Percentiles rank a stretch among this genome's conserved stretches.
Evolutionary conservation across 2,329 filamentous ascomycete species (phyloP).

Genomic region (Fusarium subtropicale): DNA sequence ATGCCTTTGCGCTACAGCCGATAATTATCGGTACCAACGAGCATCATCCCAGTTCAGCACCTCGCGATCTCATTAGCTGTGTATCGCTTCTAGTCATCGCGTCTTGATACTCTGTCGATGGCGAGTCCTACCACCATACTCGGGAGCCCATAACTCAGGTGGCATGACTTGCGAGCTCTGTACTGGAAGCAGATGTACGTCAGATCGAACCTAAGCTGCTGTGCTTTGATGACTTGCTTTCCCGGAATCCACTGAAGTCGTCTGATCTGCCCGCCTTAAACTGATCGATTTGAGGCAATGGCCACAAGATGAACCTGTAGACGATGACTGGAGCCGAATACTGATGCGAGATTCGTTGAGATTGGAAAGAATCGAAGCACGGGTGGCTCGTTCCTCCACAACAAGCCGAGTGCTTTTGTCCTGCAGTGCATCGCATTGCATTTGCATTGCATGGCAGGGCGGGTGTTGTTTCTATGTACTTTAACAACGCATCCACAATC

Average conservation of each 20-base stretch:
- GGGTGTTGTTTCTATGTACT: constrained; percentile 21
- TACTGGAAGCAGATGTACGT: constrained; percentile 43
- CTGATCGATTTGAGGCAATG: constrained; percentile 34
- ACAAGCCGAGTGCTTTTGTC: constrained; percentile 27
- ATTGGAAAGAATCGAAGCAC: constrained; percentile 19
- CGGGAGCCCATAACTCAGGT: constrained; percentile 16
- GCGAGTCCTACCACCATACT: constrained; percentile 9
- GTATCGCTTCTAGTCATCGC: constrained; percentile 26
- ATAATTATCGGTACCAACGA: constrained; percentile 31
- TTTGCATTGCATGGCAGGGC: constrained; percentile 40
- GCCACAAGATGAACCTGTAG: constrained; percentile 33
- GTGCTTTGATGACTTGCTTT: constrained; percentile 35
- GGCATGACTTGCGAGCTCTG: constrained; percentile 49
- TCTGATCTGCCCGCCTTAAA: constrained; percentile 33
- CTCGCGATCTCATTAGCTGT: constrained; percentile 29
- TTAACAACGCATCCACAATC: constrained; percentile 29
- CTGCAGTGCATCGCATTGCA: constrained; percentile 37
- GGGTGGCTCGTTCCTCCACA: constrained; percentile 29
- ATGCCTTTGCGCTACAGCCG: constrained; percentile 23
- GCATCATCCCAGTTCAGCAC: constrained; percentile 16
- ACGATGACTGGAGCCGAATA: constrained; percentile 22
- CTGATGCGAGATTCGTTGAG: constrained; percentile 39
- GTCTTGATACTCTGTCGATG: constrained; percentile 9
- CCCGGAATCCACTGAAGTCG: constrained; percentile 10
- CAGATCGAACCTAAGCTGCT: constrained; percentile 28